Conservation (phyloP, 441 rosid genomes). For the Macaranga tanarius region DNA sequence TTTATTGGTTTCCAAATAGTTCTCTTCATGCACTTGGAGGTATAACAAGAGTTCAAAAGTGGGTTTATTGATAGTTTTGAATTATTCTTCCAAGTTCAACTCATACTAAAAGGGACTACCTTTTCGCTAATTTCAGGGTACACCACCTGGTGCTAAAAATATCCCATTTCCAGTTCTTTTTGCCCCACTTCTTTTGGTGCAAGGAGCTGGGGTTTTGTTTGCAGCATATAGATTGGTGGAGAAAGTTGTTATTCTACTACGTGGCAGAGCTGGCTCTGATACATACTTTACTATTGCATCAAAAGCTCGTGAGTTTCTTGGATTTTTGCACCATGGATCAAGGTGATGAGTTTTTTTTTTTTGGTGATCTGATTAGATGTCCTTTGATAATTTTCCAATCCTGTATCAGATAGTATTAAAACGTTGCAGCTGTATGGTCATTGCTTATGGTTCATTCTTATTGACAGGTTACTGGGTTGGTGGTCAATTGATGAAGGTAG, state of each 20-base stretch:
- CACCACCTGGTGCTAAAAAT: constrained; percentile 67
- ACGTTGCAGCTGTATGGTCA: not conserved
- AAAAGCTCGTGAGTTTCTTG: constrained; percentile 69
- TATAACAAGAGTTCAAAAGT: constrained; percentile 26
- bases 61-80: not conserved
- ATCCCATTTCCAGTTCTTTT: constrained; percentile 75
- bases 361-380: not conserved
- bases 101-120: not conserved
- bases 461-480: constrained; percentile 84
- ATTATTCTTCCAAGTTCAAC: constrained; percentile 14
- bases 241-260: constrained; percentile 58
- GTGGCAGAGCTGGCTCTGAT: constrained; percentile 49
- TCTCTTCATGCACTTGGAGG: constrained; percentile 95
- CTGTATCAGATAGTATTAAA: not conserved
- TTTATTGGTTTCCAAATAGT: constrained; percentile 72
- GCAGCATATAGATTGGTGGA: constrained; percentile 61
- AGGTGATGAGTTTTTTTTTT: constrained; percentile 47
- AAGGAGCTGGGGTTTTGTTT: constrained; percentile 77
- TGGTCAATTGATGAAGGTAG: constrained; percentile 99
- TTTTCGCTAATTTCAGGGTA: constrained; percentile 53
- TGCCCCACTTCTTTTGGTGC: constrained; percentile 76
- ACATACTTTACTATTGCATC: constrained; percentile 54
- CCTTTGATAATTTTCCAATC: not conserved
- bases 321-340: constrained; percentile 84
- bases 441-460: constrained; percentile 22